A percentile compares a stretch with the other conserved stretches of the same genome.
phyloP scores from a whole-genome alignment of 306 rosid species.

The Lupinus albus region DNA sequence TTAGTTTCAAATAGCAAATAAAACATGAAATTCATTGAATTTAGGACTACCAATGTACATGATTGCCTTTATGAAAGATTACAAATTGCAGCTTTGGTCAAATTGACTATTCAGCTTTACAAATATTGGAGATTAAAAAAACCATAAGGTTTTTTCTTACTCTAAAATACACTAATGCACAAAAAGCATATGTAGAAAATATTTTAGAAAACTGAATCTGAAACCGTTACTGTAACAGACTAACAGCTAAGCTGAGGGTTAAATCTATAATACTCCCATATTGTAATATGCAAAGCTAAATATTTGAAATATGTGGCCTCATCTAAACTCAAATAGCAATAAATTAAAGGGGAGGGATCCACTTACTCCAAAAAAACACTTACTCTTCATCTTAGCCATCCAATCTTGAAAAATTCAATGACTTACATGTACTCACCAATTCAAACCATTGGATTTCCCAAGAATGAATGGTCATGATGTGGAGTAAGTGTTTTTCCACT shows the following conservation, averaged over 20 bases:
- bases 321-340: too few species aligned
- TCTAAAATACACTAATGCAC: not conserved
- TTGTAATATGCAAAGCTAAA: not conserved
- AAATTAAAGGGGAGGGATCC: too few species aligned
- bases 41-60: not conserved
- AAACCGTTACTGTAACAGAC: not conserved
- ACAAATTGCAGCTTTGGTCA: slow-evolving; percentile 22
- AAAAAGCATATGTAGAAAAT: not conserved
- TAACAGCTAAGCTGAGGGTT: not conserved
- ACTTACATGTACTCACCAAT: too few species aligned
- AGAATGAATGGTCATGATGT: too few species aligned
- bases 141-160: not conserved
- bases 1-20: slow-evolving; percentile 3
- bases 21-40: slow-evolving; percentile 1
- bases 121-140: not conserved
- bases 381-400: too few species aligned
- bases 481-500: too few species aligned
- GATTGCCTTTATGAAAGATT: slow-evolving; percentile 4
- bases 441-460: too few species aligned
- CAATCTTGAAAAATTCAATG: too few species aligned
- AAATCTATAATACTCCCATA: not conserved
- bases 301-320: not conserved
- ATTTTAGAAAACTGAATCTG: slow-evolving; percentile 10
- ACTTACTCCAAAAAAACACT: too few species aligned
- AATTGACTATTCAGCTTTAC: slow-evolving; percentile 16